Evolutionary conservation across 495 filamentous ascomycete genomes (phyloP).

Genomic region (Cenococcum geophilum): DNA sequence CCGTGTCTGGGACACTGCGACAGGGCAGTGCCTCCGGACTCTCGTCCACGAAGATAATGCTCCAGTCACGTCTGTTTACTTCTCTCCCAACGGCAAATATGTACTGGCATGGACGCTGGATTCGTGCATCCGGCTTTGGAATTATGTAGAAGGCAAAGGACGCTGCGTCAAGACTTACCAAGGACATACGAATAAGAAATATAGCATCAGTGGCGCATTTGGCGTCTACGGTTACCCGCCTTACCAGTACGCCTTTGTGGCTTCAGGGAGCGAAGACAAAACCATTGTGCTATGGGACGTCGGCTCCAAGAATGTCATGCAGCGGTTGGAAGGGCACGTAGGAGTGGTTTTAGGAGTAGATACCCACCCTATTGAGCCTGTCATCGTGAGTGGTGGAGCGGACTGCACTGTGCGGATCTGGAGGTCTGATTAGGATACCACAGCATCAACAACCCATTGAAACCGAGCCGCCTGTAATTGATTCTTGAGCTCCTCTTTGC

Average conservation of each 20-base stretch:
- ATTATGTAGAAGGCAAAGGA: slow-evolving; percentile 82
- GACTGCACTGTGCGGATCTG: slow-evolving; percentile 62
- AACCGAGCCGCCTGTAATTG: not conserved
- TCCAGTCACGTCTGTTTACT: slow-evolving; percentile 81
- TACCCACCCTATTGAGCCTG: slow-evolving; percentile 39
- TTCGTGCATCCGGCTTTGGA: slow-evolving; percentile 83
- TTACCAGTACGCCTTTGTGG: slow-evolving; percentile 55
- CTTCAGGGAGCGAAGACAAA: slow-evolving; percentile 82
- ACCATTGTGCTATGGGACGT: slow-evolving; percentile 87
- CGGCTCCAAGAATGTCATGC: slow-evolving; percentile 70
- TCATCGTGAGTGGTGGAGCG: slow-evolving; percentile 50
- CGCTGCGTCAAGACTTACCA: slow-evolving; percentile 93
- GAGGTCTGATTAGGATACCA: slow-evolving; percentile 40
- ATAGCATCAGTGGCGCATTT: slow-evolving; percentile 75
- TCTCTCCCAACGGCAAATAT: slow-evolving; percentile 88
- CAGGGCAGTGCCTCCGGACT: slow-evolving; percentile 90
- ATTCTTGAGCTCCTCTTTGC: not conserved
- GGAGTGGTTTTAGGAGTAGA: slow-evolving; percentile 85
- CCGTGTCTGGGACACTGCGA: slow-evolving; percentile 90
- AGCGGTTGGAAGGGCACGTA: slow-evolving; percentile 62
- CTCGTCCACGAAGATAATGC: slow-evolving; percentile 95
- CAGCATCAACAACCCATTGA: not conserved
- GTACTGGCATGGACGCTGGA: slow-evolving; percentile 90
- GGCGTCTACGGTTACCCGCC: slow-evolving; percentile 49
- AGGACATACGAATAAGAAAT: slow-evolving; percentile 80